Evolutionary conservation across 257 asterid genomes (phyloP).

Genomic region (Eucommia ulmoides): DNA sequence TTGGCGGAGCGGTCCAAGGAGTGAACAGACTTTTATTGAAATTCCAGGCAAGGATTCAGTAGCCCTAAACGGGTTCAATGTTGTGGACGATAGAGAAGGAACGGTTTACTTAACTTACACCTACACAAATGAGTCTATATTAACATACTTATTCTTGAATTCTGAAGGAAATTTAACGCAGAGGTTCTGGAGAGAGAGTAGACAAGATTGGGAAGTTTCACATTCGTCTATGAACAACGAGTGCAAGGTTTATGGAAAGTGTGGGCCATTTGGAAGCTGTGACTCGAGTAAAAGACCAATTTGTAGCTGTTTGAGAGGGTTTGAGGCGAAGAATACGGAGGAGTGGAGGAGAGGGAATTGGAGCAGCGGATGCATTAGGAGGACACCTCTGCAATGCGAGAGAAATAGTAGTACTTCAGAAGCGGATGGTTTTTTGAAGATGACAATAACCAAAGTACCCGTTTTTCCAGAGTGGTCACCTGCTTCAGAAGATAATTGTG

Average conservation of each 20-base stretch:
- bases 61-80: constrained; percentile 6
- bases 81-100: constrained; percentile 7
- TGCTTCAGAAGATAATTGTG: constrained; percentile 22
- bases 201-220: constrained; percentile 7
- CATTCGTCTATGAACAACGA: neutral
- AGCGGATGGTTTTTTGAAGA: constrained; percentile 36
- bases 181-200: constrained; percentile 1
- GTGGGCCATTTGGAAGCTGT: constrained; percentile 51
- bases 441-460: constrained; percentile 28
- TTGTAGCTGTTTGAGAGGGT: constrained; percentile 48
- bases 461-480: constrained; percentile 20
- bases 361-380: constrained; percentile 46
- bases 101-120: neutral
- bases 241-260: constrained; percentile 16
- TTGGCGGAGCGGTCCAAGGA: constrained; percentile 32
- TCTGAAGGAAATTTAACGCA: constrained; percentile 6
- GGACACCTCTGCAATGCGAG: constrained; percentile 24
- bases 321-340: constrained; percentile 20
- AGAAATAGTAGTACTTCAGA: constrained; percentile 4
- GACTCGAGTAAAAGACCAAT: constrained; percentile 20
- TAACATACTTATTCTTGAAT: constrained; percentile 7
- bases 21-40: constrained; percentile 15
- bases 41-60: constrained; percentile 6
- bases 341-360: constrained; percentile 45
- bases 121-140: neutral